These are phyloP conservation scores for Chalciporus sphaerocephalus DNA, from an alignment of 768 basidiomycete species.

Conservation along the genomic window DNA sequence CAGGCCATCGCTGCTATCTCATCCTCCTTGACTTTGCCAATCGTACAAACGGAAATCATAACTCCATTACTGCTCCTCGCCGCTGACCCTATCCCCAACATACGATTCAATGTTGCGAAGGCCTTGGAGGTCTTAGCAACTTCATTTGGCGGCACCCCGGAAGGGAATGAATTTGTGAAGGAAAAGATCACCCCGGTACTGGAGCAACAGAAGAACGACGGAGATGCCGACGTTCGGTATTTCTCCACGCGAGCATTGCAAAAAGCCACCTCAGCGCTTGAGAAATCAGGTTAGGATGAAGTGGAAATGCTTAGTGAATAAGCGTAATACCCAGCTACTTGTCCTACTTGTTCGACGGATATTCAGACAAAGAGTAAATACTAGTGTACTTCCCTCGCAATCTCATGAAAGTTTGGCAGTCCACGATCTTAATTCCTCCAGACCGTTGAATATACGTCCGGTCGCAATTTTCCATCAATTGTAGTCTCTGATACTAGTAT, in stretches of 20 bases:
- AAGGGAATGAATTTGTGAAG: slow-evolving; percentile 72
- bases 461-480: neutral
- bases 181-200: slow-evolving; percentile 76
- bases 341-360: slow-evolving; percentile 19
- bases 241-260: slow-evolving; percentile 83
- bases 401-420: slow-evolving; percentile 20
- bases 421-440: neutral
- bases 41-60: slow-evolving; percentile 80
- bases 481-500: neutral
- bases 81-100: slow-evolving; percentile 93
- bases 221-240: slow-evolving; percentile 94
- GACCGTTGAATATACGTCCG: neutral
- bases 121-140: slow-evolving; percentile 83
- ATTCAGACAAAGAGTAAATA: slow-evolving; percentile 27
- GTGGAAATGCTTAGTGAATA: slow-evolving; percentile 19
- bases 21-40: slow-evolving; percentile 80
- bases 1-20: slow-evolving; percentile 98
- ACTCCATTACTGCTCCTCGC: slow-evolving; percentile 79
- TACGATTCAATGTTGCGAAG: slow-evolving; percentile 98
- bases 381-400: slow-evolving; percentile 29
- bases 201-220: slow-evolving; percentile 82
- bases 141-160: slow-evolving; percentile 56
- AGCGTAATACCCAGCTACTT: slow-evolving; percentile 30
- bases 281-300: slow-evolving; percentile 37
- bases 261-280: slow-evolving; percentile 38